Percentiles rank a stretch among this genome's conserved stretches.
Evolutionary conservation across 306 rosid genomes (phyloP).

Genomic region (Pterocarpus santalinus): DNA sequence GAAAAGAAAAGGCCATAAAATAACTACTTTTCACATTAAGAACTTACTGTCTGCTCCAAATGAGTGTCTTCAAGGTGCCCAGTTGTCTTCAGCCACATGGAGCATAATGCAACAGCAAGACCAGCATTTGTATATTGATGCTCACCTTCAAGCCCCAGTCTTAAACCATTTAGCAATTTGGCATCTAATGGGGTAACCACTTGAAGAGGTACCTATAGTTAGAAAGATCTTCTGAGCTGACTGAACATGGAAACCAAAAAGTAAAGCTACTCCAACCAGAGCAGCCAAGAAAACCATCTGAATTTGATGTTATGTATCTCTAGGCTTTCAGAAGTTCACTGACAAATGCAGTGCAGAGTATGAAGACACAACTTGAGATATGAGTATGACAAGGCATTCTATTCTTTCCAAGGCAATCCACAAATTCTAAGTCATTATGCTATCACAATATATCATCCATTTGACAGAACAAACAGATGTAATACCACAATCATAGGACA

Average conservation of each 20-base stretch:
- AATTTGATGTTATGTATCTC: slow-evolving; percentile 19
- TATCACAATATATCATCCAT: slow-evolving; percentile 34
- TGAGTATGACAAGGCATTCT: slow-evolving; percentile 21
- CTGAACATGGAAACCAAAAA: slow-evolving; percentile 27
- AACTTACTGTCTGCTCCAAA: slow-evolving; percentile 71
- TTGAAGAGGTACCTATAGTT: slow-evolving; percentile 76
- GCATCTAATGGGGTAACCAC: slow-evolving; percentile 72
- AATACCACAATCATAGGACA: slow-evolving; percentile 19
- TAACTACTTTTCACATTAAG: slow-evolving; percentile 38
- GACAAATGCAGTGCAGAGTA: slow-evolving; percentile 16
- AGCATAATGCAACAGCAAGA: slow-evolving; percentile 87
- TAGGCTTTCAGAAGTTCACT: slow-evolving; percentile 34
- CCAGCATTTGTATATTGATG: slow-evolving; percentile 96
- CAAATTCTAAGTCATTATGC: slow-evolving; percentile 9
- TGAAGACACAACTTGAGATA: slow-evolving; percentile 34
- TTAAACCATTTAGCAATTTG: slow-evolving; percentile 70
- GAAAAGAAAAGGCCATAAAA: slow-evolving; percentile 28
- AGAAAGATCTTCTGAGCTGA: slow-evolving; percentile 46
- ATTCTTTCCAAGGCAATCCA: slow-evolving; percentile 8
- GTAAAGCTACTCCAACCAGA: slow-evolving; percentile 37
- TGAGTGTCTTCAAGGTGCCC: slow-evolving; percentile 61
- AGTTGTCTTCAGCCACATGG: slow-evolving; percentile 84
- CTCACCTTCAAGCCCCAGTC: slow-evolving; percentile 94
- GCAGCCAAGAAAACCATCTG: slow-evolving; percentile 37
- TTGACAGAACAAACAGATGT: slow-evolving; percentile 38